Evolutionary conservation across 2,329 filamentous ascomycete genomes (phyloP), one percentile per base, ranked within the genome.

Genomic region (Triangularia setosa): DNA sequence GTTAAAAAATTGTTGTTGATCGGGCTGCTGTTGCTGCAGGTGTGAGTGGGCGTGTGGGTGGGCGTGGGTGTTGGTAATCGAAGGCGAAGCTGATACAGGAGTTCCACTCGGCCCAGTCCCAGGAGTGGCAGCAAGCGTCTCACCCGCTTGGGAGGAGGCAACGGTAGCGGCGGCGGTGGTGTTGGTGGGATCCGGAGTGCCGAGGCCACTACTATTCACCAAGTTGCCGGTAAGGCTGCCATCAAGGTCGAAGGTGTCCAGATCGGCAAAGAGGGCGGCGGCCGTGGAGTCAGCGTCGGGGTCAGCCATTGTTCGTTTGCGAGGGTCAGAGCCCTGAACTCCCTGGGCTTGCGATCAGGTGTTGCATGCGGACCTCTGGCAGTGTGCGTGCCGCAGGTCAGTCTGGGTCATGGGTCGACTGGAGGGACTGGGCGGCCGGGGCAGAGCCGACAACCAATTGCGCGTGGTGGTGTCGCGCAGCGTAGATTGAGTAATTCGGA

Each of bases 1-100:
- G 58, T 65, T 73, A 73, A 78, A 78, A 65, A 76, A 73, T 59
- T 64, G 52, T 52, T 64, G 61, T 74, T 74, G 69, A 6, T 25
- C 16, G 1, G 14, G 25, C 12, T 25, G 25, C 21, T 52, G 52
- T 4, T 24, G 52, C 9, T 55, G 52, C 11, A 25, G 52, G 52
- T 55, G 52, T 25, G 52, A 23, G 52, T 55, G 52, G 40, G 40
- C 68, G 68, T 67, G 70, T 68, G 68, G 66, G 67, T 70, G 64
- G 72, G 67, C 68, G 61, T 70, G 67, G 59, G 60, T 63, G 61
- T 64, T 56, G 69, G 67, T 65, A 66, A 62, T 66, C 58, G 72
- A 62, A 40, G 70, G 65, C 44, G 70, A 68, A 28, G 53, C 52
- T 25, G 67, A 67, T 27, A 24, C 52, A 28, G 66, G 48, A 60